Base-by-base conservation (phyloP, 805 yeast species). In the Brettanomyces naardenensis region DNA sequence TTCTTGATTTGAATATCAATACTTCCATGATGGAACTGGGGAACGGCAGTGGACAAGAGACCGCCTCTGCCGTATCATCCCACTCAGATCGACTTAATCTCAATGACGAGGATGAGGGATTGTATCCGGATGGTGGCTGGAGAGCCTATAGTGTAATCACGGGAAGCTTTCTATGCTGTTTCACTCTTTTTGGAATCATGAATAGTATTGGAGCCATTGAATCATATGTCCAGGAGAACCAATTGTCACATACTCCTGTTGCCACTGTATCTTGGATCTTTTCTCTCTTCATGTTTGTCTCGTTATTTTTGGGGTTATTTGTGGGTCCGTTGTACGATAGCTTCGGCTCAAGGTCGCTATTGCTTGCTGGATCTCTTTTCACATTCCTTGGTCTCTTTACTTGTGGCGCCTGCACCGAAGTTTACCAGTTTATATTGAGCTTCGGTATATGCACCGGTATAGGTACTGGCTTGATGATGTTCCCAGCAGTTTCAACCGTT, bases 211-310 rank as follows among this genome's bases (percentile, higher is more conserved):
- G 86, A 45, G 84, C 76, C 4, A 65, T 80, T 29, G 80, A 79
- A 55, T 68, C 79, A 0, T 75, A 76, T 46, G 65, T 80, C 6
- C 68, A 78, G 18, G 60, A 58, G 10, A 69, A 80, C 52, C 84
- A 78, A 51, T 58, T 80, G 42, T 58, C 59, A 0, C 44, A 66
- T 31, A 59, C 61, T 5, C 51, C 63, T 4, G 64, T 75, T 3
- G 66, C 80, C 2, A 58, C 73, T 1, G 66, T 78, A 6, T 71
- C 83, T 2, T 80, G 87, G 87, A 70, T 80, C 25, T 80, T 80
- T 46, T 78, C 86, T 1, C 52, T 79, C 27, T 73, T 66, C 49
- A 57, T 71, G 40, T 71, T 76, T 30, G 53, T 78, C 13, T 62
- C 73, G 2, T 72, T 72, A 45, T 52, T 62, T 19, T 47, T 60